Conservation (phyloP, 1,284 basidiomycete genomes). For the Somion occarium region DNA sequence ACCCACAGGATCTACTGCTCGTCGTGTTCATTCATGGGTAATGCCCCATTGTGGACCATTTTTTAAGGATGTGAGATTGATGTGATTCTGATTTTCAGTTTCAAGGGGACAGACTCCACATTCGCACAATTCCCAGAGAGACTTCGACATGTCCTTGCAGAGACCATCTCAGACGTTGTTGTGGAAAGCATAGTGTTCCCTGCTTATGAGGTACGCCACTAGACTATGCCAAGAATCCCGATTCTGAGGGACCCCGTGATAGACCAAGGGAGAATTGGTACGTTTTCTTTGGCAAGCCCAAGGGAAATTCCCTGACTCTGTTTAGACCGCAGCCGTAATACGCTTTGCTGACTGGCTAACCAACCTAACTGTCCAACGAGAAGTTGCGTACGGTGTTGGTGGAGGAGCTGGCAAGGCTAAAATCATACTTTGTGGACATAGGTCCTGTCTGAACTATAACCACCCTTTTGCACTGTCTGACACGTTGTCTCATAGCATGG, state of each 20-base stretch:
- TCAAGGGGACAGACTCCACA: conserved; percentile 75
- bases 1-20: conserved; percentile 36
- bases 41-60: conserved; percentile 31
- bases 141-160: conserved; percentile 70
- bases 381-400: conserved; percentile 61
- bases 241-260: conserved; percentile 3
- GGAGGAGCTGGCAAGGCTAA: conserved; percentile 76
- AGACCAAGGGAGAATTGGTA: conserved; percentile 88
- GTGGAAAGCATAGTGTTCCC: conserved; percentile 84
- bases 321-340: conserved; percentile 73
- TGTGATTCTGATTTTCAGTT: conserved; percentile 29
- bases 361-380: conserved; percentile 72
- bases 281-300: conserved; percentile 26
- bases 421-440: conserved; percentile 89
- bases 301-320: too few relatives aligned
- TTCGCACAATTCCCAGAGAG: conserved; percentile 75
- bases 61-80: neutral
- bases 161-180: conserved; percentile 45
- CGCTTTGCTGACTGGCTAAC: conserved; percentile 89
- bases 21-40: conserved; percentile 50
- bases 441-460: conserved; percentile 37
- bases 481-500: conserved; percentile 66
- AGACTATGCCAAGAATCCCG: conserved; percentile 1
- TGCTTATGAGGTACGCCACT: conserved; percentile 71
- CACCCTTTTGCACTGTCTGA: neutral